Conservation (phyloP, 768 basidiomycete genomes). For the Russula ochroleuca region DNA sequence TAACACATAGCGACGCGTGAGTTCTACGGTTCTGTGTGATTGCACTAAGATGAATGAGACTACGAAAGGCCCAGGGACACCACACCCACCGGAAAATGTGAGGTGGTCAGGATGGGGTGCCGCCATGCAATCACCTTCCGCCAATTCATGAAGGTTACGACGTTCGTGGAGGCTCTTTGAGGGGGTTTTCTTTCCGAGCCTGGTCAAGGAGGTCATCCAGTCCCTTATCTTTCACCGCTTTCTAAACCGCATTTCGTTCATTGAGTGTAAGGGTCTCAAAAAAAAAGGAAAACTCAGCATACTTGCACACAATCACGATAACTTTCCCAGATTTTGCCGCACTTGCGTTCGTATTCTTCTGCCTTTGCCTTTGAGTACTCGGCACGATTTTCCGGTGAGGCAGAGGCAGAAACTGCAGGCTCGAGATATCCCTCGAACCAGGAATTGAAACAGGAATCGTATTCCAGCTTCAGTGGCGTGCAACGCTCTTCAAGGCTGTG, state of each 20-base stretch:
- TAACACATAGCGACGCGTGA: not conserved
- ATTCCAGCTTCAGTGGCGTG: conserved; percentile 83
- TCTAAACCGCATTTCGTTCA: conserved; percentile 41
- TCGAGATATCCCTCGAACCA: conserved; percentile 98
- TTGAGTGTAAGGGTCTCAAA: not conserved
- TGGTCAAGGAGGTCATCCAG: conserved; percentile 72
- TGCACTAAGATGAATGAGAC: not conserved
- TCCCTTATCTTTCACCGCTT: conserved; percentile 73
- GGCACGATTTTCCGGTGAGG: conserved; percentile 44
- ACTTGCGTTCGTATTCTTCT: conserved; percentile 80
- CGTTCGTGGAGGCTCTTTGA: conserved; percentile 55
- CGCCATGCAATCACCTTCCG: not conserved
- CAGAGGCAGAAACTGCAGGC: conserved; percentile 50
- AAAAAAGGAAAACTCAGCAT: conserved; percentile 28
- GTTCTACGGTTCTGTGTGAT: not conserved
- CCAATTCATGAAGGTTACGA: conserved; percentile 27
- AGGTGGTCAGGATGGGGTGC: not conserved
- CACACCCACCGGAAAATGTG: not conserved
- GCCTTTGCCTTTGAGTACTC: conserved; percentile 74
- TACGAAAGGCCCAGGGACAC: not conserved
- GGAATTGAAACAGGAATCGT: conserved; percentile 93
- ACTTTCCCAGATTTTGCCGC: conserved; percentile 75
- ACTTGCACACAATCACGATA: conserved; percentile 86
- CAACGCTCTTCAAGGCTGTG: conserved; percentile 79
- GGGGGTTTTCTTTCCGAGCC: conserved; percentile 44